Conservation (phyloP, 2,329 filamentous ascomycete species). For the Leptographium lundbergii region DNA sequence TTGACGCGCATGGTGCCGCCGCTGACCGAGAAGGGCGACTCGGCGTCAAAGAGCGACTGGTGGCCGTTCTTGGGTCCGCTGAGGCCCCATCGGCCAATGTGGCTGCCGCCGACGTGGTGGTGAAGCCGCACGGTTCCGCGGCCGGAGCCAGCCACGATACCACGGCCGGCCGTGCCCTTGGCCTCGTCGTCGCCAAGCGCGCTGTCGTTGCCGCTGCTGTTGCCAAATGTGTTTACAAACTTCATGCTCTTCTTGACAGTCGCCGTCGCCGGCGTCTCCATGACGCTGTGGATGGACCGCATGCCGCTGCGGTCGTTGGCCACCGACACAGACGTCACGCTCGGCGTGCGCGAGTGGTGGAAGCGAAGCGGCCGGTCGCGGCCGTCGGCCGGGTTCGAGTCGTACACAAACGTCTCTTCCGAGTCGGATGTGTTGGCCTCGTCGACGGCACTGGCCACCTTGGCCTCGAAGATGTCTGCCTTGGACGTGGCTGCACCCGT, state of each 20-base stretch:
- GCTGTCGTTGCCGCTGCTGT: conserved; percentile 40
- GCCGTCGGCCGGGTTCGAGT: conserved; percentile 77
- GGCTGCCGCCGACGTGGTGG: conserved; percentile 40
- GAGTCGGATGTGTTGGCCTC: conserved; percentile 95
- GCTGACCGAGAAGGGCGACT: conserved; percentile 58
- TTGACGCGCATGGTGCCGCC: conserved; percentile 17
- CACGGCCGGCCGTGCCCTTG: conserved; percentile 43
- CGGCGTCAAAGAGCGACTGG: conserved; percentile 60
- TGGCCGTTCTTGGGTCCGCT: conserved; percentile 52
- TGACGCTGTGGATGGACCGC: conserved; percentile 53
- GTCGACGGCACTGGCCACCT: conserved; percentile 89
- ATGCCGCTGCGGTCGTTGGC: conserved; percentile 53
- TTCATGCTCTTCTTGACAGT: conserved; percentile 90
- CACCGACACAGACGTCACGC: conserved; percentile 64
- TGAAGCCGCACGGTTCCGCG: conserved; percentile 62
- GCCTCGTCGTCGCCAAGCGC: conserved; percentile 54
- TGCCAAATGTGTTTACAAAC: conserved; percentile 73
- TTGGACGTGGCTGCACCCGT: conserved; percentile 55
- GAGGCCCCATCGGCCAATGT: conserved; percentile 61
- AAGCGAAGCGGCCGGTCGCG: conserved; percentile 54
- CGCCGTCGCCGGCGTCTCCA: conserved; percentile 41
- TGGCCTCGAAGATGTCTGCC: conserved; percentile 95
- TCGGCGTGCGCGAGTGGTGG: conserved; percentile 80
- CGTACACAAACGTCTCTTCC: conserved; percentile 97
- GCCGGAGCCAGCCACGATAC: conserved; percentile 46